Conservation (phyloP, 169 alveolate species). For the Plasmodium chabaudi region DNA sequence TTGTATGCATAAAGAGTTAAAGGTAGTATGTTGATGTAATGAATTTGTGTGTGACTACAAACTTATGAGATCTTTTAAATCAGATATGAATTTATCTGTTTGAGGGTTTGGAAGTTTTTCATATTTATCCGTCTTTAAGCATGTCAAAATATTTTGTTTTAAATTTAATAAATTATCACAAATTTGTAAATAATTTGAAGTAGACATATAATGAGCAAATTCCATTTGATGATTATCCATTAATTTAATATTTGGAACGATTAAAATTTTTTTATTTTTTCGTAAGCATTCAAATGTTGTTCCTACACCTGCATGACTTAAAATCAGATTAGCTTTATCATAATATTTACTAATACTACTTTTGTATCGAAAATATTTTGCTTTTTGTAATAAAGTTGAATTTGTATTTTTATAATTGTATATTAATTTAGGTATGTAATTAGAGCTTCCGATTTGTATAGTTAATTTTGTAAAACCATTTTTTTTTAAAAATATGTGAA, state of each 20-base stretch:
- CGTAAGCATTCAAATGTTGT: slow-evolving; percentile 86
- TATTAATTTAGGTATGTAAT: slow-evolving; percentile 37
- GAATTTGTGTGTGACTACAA: not conserved
- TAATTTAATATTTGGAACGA: slow-evolving; percentile 85
- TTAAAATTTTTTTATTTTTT: slow-evolving; percentile 84
- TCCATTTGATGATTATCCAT: slow-evolving; percentile 89
- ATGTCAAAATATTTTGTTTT: slow-evolving; percentile 13
- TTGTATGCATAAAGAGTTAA: too few species aligned
- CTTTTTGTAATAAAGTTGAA: not conserved
- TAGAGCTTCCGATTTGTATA: slow-evolving; percentile 41
- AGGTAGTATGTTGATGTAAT: too few species aligned
- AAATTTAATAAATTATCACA: slow-evolving; percentile 54
- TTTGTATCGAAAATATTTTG: slow-evolving; percentile 72
- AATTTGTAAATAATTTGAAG: slow-evolving; percentile 52
- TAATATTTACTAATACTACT: slow-evolving; percentile 78
- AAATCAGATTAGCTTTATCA: slow-evolving; percentile 82
- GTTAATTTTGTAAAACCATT: slow-evolving; percentile 36
- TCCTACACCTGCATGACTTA: slow-evolving; percentile 92
- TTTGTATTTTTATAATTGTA: slow-evolving; percentile 12
- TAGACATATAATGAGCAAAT: slow-evolving; percentile 78
- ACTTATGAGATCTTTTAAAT: slow-evolving; percentile 12
- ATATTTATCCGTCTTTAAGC: slow-evolving; percentile 63
- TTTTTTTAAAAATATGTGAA: slow-evolving; percentile 33
- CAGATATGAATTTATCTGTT: slow-evolving; percentile 25
- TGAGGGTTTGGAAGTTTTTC: slow-evolving; percentile 52